Conservation (phyloP, 2,329 filamentous ascomycete species). For the Aspergillus flavus region DNA sequence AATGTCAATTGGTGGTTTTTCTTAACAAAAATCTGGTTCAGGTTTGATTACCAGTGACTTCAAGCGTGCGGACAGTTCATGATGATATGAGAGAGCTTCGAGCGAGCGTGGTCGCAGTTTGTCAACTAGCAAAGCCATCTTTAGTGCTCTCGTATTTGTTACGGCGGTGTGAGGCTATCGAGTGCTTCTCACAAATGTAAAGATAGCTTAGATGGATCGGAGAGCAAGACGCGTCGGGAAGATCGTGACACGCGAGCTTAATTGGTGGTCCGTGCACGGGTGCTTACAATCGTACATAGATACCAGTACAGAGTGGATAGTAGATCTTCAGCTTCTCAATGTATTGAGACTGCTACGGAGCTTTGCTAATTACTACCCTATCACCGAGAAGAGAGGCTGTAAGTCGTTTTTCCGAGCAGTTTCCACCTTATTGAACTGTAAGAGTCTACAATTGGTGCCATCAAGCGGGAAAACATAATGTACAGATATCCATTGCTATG, state of each 20-base stretch:
- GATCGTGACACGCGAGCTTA: conserved; percentile 40
- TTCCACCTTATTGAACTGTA: neutral
- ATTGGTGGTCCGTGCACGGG: conserved; percentile 39
- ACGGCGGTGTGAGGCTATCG: neutral
- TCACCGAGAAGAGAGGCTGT: neutral
- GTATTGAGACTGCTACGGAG: neutral
- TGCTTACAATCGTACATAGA: conserved; percentile 6
- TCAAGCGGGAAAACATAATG: neutral
- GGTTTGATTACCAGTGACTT: conserved; percentile 70
- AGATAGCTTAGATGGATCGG: conserved; percentile 13
- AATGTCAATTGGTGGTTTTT: neutral
- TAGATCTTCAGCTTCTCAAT: neutral
- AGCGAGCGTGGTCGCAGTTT: conserved; percentile 59
- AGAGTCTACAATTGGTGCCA: neutral
- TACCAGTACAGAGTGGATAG: neutral
- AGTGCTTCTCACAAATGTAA: neutral
- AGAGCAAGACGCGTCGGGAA: conserved; percentile 35
- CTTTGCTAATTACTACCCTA: neutral
- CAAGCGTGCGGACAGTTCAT: conserved; percentile 83
- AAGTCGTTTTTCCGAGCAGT: no score
- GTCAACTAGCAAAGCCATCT: conserved; percentile 67
- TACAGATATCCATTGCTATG: conserved; percentile 7
- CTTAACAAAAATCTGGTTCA: neutral
- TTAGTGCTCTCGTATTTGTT: conserved; percentile 13
- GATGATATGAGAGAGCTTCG: conserved; percentile 76